Evolutionary conservation across 2,329 filamentous ascomycete species (phyloP), one percentile per base, ranked within the genome.

Genomic region (Sarocladium strictum): DNA sequence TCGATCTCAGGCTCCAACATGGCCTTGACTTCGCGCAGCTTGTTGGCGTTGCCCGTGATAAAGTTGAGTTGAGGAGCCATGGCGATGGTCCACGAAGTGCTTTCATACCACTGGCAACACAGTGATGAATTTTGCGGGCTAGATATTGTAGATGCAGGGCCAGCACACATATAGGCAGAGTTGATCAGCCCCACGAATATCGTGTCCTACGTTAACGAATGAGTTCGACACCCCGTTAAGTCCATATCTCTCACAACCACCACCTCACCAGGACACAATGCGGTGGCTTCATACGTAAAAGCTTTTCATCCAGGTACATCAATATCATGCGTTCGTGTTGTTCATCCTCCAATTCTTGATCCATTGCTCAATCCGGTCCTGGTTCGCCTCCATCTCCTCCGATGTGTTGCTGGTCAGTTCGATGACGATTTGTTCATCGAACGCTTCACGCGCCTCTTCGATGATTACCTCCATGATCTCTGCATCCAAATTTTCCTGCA

Each of bases 381-480:
- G 77, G 67, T 99, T 99, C 58, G 75, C 80, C 63, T 99, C 93
- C 69, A 99, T 87, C 70, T 97, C 89, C 53, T 92, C 87, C 2
- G 84, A 79, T 54, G 80, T 81, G 67, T 96, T 87, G 70, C 93
- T 97, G 64, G 76, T 83, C 64, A 99, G 73, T 71, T 96, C 91
- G 24, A 97, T 88, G 35, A 99, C 87, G 61, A 96, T 89, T 66
- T 94, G 84, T 69, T 88, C 83, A 54, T 90, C 88, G 65, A 93
- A 99, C 11, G 87, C 83, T 59, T 96, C 92, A 57, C 85, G 78
- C 29, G 94, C 94, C 74, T 99, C 94, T 61, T 96, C 87, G 19
- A 96, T 76, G 55, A 99, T 75, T 24, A 97, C 90, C 66, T 96
- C 88, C 86, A 99, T 97, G 66, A 99, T 97, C 74, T 99, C 94